Base-by-base conservation (phyloP, 2,329 filamentous ascomycete genomes). In the Chaetomium olivaceum region DNA sequence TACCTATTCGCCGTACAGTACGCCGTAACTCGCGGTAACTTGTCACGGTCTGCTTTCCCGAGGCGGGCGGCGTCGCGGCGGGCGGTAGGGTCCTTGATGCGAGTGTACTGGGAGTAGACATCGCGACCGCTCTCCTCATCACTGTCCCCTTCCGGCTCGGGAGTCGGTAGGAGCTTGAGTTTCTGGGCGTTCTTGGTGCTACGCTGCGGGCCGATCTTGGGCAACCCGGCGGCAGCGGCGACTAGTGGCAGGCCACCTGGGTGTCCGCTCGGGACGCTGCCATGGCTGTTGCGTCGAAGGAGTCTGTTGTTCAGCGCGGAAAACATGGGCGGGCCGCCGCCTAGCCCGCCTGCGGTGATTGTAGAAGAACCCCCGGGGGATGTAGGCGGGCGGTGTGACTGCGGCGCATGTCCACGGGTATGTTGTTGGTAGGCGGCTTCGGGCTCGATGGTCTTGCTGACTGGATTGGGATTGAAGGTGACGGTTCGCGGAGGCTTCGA, bases 131-230 rank as follows among this genome's bases (percentile, higher is more conserved):
- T 95, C 78, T 97, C 94, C 74, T 97, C 94, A 68, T 98, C 93
- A 7, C 70, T 82, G 71, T 83, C 87, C 52, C 93, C 90, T 43
- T 86, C 91, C 54, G 92, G 84, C 66, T 96, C 91, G 0, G 93
- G 93, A 74, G 95, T 95, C 0, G 95, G 95, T 19, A 99, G 82
- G n/a, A 99, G 85, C 80, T 99, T 99, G 67, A 99, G 84, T 80
- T 99, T 99, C 81, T 98, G 93, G 1, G 92, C 92, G 70, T 91
- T 97, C 78, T 97, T 96, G 27, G 93, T 96, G 64, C 93, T 98
- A 77, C 95, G 84, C 77, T 99, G 95, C 0, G 95, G 94, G 2
- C 95, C 95, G 65, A 97, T 92, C 79, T 98, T 97, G 61, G 85
- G 69, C n/a, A 68, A 78, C 78, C 74, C 43, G 78, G 72, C 29